Conservation (phyloP, 164 flowering plant species). For the Warburgia ugandensis region DNA sequence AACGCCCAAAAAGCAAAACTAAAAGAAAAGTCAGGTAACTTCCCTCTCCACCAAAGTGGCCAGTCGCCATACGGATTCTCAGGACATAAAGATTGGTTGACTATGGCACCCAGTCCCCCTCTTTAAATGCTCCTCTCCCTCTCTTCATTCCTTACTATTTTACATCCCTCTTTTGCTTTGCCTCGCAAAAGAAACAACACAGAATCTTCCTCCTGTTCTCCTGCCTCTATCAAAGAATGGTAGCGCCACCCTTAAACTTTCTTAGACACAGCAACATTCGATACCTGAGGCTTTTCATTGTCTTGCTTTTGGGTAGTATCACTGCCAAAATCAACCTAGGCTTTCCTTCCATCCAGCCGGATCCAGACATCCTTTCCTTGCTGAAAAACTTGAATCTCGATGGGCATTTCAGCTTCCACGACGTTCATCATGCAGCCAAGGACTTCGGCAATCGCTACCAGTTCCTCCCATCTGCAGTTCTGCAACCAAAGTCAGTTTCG, state of each 20-base stretch:
- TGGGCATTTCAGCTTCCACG: constrained; percentile 41
- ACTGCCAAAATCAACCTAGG: constrained; percentile 29
- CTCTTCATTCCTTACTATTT: constrained; percentile 23
- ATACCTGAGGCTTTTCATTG: constrained; percentile 23
- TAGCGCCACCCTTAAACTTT: constrained; percentile 17
- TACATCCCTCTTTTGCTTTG: constrained; percentile 18
- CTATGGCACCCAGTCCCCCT: constrained; percentile 32
- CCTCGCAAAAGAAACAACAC: constrained; percentile 19
- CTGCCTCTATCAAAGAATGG: constrained; percentile 24
- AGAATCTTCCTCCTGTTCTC: constrained; percentile 6
- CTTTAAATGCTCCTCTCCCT: constrained; percentile 50
- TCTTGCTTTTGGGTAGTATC: constrained; percentile 35
- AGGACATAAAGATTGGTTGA: constrained; percentile 26
- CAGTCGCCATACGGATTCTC: constrained; percentile 37
- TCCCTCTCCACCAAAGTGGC: constrained; percentile 17
- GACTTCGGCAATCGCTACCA: constrained; percentile 72
- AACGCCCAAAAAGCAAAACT: constrained; percentile 8
- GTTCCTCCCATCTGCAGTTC: constrained; percentile 51
- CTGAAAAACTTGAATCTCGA: constrained; percentile 29
- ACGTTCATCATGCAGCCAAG: constrained; percentile 44
- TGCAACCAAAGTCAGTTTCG: constrained; percentile 55
- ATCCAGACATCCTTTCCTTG: constrained; percentile 15
- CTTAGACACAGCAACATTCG: constrained; percentile 20
- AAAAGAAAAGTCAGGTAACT: constrained; percentile 5
- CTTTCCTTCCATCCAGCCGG: constrained; percentile 17